Evolutionary conservation across 164 flowering plant species (phyloP), one percentile per base, ranked within the genome.

Genomic region (Umbilicus rupestris): DNA sequence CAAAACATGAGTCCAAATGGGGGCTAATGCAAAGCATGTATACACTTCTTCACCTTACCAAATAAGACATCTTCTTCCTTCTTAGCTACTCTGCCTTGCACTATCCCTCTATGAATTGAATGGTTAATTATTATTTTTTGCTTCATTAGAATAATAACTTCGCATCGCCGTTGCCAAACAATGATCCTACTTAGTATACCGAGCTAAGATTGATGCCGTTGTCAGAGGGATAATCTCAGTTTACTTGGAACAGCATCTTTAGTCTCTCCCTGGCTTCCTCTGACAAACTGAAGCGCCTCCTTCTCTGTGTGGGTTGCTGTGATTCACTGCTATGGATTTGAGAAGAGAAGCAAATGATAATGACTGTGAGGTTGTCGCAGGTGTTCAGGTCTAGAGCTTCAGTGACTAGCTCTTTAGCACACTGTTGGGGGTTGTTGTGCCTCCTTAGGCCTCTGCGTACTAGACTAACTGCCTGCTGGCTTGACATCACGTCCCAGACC

Each of bases 401-500:
- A 67, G 24, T 64, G 16, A 81, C 87, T 28, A 85, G 79, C 44
- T 75, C 85, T 55, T 66, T 72, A 10, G 87, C 82, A 72, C 81
- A 80, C 28, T 69, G 73, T 52, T 80, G 74, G 0, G 89, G 89
- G 69, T 85, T 81, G 65, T 78, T 69, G 45, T 85, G 87, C 45
- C 69, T 62, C 76, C 86, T 75, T 2, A 83, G 73, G 41, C 78
- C 78, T 16, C 75, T 73, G 11, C 87, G 78, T 11, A 80, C 84
- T 12, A 77, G 68, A 52, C 84, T 81, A 24, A 85, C 84, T 0
- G 89, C 89, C 49, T 67, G 29, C 69, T 85, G 84, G 74, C 80
- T 85, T 20, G 85, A 73, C 83, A 85, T 78, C 9, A 81, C 89
- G 57, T 85, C 89, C 86, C 86, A 85, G 4, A 84, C 69, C 20